Evolutionary conservation across 1,284 basidiomycete genomes (phyloP).

Genomic region (Baeospora myosura): DNA sequence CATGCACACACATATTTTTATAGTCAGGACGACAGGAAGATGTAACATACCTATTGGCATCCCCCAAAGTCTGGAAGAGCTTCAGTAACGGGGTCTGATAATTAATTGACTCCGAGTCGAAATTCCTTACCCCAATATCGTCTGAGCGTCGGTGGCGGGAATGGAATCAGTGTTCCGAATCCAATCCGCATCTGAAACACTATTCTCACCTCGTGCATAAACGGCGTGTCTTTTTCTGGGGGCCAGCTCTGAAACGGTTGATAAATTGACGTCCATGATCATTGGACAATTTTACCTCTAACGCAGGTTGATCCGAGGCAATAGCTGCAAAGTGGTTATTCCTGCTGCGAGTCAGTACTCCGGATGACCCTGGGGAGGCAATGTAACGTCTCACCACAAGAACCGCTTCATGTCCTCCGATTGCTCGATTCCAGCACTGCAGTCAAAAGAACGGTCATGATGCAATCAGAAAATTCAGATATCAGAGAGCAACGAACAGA

Average conservation of each 20-base stretch:
- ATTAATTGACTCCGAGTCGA: neutral
- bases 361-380: conserved; percentile 3
- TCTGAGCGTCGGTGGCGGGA: conserved; percentile 30
- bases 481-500: conserved; percentile 36
- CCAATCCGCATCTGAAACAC: conserved; percentile 1
- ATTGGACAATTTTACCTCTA: conserved; percentile 41
- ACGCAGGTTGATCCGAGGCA: conserved; percentile 65
- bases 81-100: neutral
- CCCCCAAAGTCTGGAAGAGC: conserved; percentile 61
- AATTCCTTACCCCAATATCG: conserved; percentile 48
- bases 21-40: conserved; percentile 4
- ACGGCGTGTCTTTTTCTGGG: conserved; percentile 30
- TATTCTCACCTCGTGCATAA: conserved; percentile 49
- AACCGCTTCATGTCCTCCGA: conserved; percentile 67
- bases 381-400: conserved; percentile 40
- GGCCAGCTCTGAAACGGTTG: conserved; percentile 45
- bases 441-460: conserved; percentile 7
- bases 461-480: conserved; percentile 6
- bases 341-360: conserved; percentile 43
- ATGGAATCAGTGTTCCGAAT: neutral
- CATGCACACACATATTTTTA: conserved; percentile 2
- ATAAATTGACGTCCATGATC: neutral
- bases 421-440: conserved; percentile 62
- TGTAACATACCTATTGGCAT: conserved; percentile 55
- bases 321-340: conserved; percentile 72